Percentiles rank a stretch among this genome's conserved stretches.
Conservation (phyloP, 495 filamentous ascomycete genomes). For the Penicillium macrosclerotiorum region DNA sequence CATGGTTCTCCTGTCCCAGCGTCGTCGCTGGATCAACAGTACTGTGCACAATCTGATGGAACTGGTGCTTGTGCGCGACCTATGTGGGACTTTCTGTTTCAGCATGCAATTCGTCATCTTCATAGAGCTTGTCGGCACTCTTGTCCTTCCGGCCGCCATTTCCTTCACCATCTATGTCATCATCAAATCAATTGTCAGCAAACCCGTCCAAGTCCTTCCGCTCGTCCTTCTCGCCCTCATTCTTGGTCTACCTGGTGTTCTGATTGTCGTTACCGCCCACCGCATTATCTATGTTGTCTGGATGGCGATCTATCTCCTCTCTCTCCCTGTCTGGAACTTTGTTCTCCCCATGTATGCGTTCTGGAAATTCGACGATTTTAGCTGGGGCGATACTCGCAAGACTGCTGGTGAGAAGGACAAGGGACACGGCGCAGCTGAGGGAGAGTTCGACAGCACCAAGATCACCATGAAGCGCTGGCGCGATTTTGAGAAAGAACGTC, state of each 20-base stretch:
- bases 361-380: slow-evolving; percentile 99
- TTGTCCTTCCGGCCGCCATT: slow-evolving; percentile 94
- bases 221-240: slow-evolving; percentile 88
- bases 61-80: slow-evolving; percentile 88
- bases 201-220: slow-evolving; percentile 88
- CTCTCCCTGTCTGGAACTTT: slow-evolving; percentile 97
- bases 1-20: slow-evolving; percentile 87
- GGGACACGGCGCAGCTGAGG: slow-evolving; percentile 80
- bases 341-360: slow-evolving; percentile 91
- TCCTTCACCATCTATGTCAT: slow-evolving; percentile 96
- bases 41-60: slow-evolving; percentile 99
- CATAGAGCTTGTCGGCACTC: slow-evolving; percentile 90
- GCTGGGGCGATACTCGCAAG: slow-evolving; percentile 98
- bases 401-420: slow-evolving; percentile 89
- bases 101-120: slow-evolving; percentile 99
- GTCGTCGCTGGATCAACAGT: slow-evolving; percentile 98
- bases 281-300: slow-evolving; percentile 89
- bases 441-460: slow-evolving; percentile 95
- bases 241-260: slow-evolving; percentile 85
- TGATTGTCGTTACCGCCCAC: slow-evolving; percentile 96
- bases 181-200: slow-evolving; percentile 78
- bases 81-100: slow-evolving; percentile 99
- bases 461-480: slow-evolving; percentile 99
- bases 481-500: slow-evolving; percentile 76
- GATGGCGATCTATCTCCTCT: slow-evolving; percentile 95